Percentiles rank a stretch among this genome's conserved stretches.
These are phyloP conservation scores for Corynespora cassiicola DNA, from an alignment of 2,329 filamentous ascomycete species.

Conservation along the genomic window DNA sequence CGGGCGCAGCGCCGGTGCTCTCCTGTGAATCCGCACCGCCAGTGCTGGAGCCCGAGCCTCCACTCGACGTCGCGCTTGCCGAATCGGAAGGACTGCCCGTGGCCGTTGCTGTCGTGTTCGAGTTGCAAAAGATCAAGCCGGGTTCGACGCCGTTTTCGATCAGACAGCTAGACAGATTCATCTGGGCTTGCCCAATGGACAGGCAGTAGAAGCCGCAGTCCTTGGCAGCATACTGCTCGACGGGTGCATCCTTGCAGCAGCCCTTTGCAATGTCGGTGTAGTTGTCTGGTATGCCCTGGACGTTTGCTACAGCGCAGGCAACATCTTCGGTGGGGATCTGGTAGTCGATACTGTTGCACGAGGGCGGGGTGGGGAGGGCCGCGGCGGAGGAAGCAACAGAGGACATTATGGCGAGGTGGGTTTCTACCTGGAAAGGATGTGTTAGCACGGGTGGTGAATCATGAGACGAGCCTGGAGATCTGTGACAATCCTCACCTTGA, in stretches of 20 bases:
- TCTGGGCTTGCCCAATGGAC: slow-evolving; percentile 29
- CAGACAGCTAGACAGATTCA: slow-evolving; percentile 34
- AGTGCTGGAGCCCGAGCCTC: slow-evolving; percentile 9
- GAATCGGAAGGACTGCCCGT: slow-evolving; percentile 25
- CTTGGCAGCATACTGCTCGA: slow-evolving; percentile 34
- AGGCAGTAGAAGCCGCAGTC: slow-evolving; percentile 40
- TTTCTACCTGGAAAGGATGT: no score
- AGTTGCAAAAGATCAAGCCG: slow-evolving; percentile 30
- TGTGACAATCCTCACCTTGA: no score
- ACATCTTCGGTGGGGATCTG: slow-evolving; percentile 34
- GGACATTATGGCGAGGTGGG: slow-evolving; percentile 9
- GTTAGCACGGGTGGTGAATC: no score
- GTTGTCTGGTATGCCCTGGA: slow-evolving; percentile 27
- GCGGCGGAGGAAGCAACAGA: slow-evolving; percentile 21
- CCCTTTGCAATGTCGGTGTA: slow-evolving; percentile 27
- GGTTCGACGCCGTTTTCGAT: slow-evolving; percentile 31
- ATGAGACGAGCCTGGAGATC: no score
- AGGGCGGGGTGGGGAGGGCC: slow-evolving; percentile 17
- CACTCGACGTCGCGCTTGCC: slow-evolving; percentile 15
- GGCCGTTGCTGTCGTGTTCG: slow-evolving; percentile 31
- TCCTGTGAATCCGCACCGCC: slow-evolving; percentile 5
- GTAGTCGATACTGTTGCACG: slow-evolving; percentile 33
- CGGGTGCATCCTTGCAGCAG: slow-evolving; percentile 41
- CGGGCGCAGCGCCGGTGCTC: slow-evolving; percentile 22
- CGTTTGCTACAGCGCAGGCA: slow-evolving; percentile 36